Percentiles rank a stretch among this genome's conserved stretches.
Conservation (phyloP, 768 basidiomycete species). For the Lactarius sp. region DNA sequence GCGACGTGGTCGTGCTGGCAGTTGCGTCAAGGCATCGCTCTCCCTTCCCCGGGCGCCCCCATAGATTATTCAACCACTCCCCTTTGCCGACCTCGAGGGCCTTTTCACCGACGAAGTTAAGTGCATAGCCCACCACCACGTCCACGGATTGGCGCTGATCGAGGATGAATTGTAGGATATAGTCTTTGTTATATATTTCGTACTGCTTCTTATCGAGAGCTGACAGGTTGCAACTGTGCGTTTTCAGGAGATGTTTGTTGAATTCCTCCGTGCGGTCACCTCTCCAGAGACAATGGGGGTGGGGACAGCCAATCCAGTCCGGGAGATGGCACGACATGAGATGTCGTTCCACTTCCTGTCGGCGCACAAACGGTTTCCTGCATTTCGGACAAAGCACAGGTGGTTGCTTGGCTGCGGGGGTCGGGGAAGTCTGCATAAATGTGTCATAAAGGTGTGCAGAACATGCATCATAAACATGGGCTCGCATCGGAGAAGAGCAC, state of each 20-base stretch:
- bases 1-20: no score
- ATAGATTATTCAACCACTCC: neutral
- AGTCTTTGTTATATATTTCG: neutral
- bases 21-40: neutral
- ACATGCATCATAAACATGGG: neutral
- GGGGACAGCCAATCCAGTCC: neutral
- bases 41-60: neutral
- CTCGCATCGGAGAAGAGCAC: no score
- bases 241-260: neutral
- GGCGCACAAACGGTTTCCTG: neutral
- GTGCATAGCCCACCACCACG: neutral
- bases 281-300: neutral
- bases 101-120: neutral
- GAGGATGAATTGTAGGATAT: neutral
- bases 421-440: neutral
- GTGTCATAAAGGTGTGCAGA: neutral
- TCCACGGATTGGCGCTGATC: neutral
- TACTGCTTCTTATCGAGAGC: neutral
- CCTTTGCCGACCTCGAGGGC: neutral
- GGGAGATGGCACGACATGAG: neutral
- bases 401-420: neutral
- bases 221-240: neutral
- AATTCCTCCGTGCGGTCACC: neutral
- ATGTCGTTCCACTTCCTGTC: neutral
- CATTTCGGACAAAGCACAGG: neutral